Base-by-base conservation (phyloP, 2,329 filamentous ascomycete genomes). In the Macrophomina tecta region DNA sequence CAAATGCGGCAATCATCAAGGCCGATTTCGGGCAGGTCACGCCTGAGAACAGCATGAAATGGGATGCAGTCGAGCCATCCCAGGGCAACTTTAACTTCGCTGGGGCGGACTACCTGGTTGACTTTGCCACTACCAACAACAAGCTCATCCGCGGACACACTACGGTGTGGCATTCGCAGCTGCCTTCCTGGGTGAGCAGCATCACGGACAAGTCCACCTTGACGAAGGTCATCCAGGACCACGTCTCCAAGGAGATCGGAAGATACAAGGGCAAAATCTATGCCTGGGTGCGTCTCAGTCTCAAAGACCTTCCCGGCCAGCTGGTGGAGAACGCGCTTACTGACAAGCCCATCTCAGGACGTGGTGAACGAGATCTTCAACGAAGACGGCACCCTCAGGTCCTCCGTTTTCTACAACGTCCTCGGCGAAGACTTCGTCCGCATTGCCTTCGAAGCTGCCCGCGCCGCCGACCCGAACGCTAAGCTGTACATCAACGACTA, bases 401-500 rank as follows among this genome's bases (percentile, higher is more conserved):
- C 79, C 34, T 86, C 83, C 9, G 87, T 91, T 71, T 92, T 91
- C 81, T 89, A 82, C 72, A 83, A 86, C 30, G 86, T 92, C 1
- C 84, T 92, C 5, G 90, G 90, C 51, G 89, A 91, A 78, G 85
- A 86, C 76, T 92, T 90, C 73, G 86, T 93, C 63, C 81, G 82
- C 30, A 90, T 91, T 72, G 90, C 90, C 45, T 93, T 92, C 80
- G 82, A 86, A 63, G 86, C 90, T 11, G 90, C 91, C n/a, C 85
- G 86, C 62, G 82, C 82, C 9, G 89, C 88, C 16, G 90, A 92
- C 75, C 89, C 90, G 1, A 72, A 78, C 65, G 89, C 88, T 2
- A 90, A 89, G 78, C 83, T 93, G 49, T 93, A 91, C 82, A 91
- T 92, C 80, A 93, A 93, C 78, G 90, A 93, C 74, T 84, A 83